Evolutionary conservation across 306 rosid species (phyloP), one percentile per base, ranked within the genome.

Genomic region (Sphenostylis stenocarpa): DNA sequence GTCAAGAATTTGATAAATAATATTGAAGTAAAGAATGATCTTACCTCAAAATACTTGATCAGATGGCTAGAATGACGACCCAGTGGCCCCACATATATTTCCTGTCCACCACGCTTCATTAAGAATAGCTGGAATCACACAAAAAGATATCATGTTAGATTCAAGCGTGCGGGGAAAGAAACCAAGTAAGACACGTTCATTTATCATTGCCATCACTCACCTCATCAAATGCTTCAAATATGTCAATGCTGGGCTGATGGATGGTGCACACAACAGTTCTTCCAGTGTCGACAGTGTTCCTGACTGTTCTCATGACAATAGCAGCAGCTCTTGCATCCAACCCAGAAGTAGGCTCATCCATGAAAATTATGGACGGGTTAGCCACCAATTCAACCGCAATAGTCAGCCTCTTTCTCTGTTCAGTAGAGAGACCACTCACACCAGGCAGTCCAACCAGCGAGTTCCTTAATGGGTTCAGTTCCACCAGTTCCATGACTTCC

Each of bases 281-380:
- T 34, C 98, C 98, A 0, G 98, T 93, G 87, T 93, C 95, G 55
- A 93, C 98, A 0, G 97, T 93, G 84, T 89, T 93, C 58, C 97
- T 86, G 0, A 93, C 93, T 1, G 98, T 93, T 83, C 98, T 89
- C 97, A 93, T 93, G 26, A 93, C 98, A 71, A 93, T 88, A n/a
- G 98, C 98, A 7, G 98, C 95, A 3, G 98, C 93, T 78, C 98
- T 83, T 39, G 98, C 97, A 82, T 93, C 98, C 41, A 93, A 88
- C 6, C 98, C 98, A 14, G 97, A 93, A 45, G 97, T 93, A 53
- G 98, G 98, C 84, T 93, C 98, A 31, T 93, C 98, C 98, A 93
- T 93, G 87, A 91, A 93, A 69, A 93, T 93, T 29, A 93, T 91
- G 39, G 98, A 93, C 6, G 98, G 98, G 74, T 91, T 93, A n/a